Evolutionary conservation across 768 basidiomycete genomes (phyloP).

Genomic region (Calocybe gangraenosa): DNA sequence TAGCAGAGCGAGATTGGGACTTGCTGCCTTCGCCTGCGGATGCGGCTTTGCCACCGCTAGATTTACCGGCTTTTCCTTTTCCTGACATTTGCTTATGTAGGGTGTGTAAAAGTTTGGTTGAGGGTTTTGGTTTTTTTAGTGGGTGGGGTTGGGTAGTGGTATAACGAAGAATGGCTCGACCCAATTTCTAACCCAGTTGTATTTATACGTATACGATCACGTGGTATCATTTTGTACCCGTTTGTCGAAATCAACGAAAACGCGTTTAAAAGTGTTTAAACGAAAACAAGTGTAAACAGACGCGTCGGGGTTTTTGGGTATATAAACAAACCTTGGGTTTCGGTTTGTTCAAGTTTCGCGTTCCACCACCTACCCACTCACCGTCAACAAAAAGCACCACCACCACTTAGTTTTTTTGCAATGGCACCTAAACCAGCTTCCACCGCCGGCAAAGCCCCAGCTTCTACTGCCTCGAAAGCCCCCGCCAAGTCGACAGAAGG

Average conservation of each 20-base stretch:
- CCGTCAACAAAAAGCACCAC: neutral
- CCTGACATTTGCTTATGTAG: conserved; percentile 51
- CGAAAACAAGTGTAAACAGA: conserved; percentile 43
- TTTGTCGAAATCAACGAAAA: conserved; percentile 30
- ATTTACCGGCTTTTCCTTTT: conserved; percentile 44
- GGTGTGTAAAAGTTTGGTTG: conserved; percentile 12
- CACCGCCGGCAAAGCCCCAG: conserved; percentile 75
- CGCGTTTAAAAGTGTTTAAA: conserved; percentile 26
- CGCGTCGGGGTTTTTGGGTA: conserved; percentile 28
- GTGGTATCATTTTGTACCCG: conserved; percentile 8
- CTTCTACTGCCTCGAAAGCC: conserved; percentile 67
- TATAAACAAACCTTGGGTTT: conserved; percentile 28
- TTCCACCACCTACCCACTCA: conserved; percentile 24
- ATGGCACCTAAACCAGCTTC: conserved; percentile 84
- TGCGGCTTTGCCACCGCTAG: conserved; percentile 46
- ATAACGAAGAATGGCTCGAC: conserved; percentile 9
- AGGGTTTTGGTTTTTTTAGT: conserved; percentile 1
- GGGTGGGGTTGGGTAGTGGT: conserved; percentile 16
- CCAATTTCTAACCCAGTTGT: conserved; percentile 14
- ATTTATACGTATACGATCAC: conserved; percentile 32
- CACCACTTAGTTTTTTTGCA: conserved; percentile 16
- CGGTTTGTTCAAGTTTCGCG: conserved; percentile 15
- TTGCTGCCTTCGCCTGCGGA: conserved; percentile 41
- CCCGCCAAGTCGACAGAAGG: conserved; percentile 64
- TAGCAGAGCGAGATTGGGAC: conserved; percentile 66